Evolutionary conservation across 148 eudicot genomes (phyloP).

Genomic region (Arbutus unedo): DNA sequence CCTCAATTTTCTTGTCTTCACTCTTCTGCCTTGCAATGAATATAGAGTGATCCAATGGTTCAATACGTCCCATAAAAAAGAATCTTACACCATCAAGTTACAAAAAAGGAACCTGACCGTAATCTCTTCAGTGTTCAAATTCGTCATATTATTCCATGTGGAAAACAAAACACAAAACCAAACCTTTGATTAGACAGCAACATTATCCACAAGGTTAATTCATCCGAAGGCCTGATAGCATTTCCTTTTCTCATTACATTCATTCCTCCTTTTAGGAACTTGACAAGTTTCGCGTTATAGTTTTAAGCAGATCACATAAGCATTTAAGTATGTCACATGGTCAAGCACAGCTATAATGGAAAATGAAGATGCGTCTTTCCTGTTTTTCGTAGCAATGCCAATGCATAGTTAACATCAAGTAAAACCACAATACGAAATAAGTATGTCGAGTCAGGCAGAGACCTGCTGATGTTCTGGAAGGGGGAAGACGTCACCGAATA

Average conservation of each 20-base stretch:
- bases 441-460: constrained; percentile 7
- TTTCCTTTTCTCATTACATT: neutral
- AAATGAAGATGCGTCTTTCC: neutral
- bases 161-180: neutral
- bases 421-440: neutral
- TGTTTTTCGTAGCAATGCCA: neutral
- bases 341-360: neutral
- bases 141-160: neutral
- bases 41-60: neutral
- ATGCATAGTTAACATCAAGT: neutral
- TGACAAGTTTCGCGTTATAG: neutral
- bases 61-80: neutral
- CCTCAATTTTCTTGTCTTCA: neutral
- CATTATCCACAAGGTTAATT: neutral
- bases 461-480: constrained; percentile 95
- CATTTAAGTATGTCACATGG: neutral
- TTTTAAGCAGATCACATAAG: neutral
- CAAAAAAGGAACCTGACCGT: neutral
- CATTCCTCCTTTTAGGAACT: neutral
- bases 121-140: neutral
- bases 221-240: neutral
- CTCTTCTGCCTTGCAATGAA: neutral
- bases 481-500: constrained; percentile 89
- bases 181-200: neutral
- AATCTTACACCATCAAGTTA: neutral